Base-by-base conservation (phyloP, 2,329 filamentous ascomycete species). In the Didymella sp. region DNA sequence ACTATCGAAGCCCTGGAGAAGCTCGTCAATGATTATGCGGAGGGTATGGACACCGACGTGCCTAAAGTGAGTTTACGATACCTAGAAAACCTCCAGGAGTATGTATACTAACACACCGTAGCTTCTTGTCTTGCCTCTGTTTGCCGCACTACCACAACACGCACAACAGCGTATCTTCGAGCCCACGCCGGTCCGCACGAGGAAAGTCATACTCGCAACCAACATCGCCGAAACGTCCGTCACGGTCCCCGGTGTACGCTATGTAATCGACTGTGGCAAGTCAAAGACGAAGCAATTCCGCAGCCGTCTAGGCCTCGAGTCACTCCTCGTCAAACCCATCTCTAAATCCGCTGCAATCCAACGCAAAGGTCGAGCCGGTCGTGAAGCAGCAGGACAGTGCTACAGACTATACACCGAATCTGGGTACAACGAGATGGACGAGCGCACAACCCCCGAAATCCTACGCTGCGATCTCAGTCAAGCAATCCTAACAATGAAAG, bases 211-310 rank as follows among this genome's bases (percentile, higher is more conserved):
- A 0, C 80, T 99, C 0, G 89, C 93, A 0, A 99, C 95, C 13
- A 99, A 99, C 70, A 98, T 99, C 68, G 95, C 95, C n/a, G 95
- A 99, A 75, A 98, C 95, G 0, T 98, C 95, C 1, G 90, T 99
- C 57, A 99, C 95, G 0, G 93, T 99, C 0, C 90, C 94, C 0
- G 95, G 95, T 2, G 92, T 99, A 6, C 87, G 91, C 4, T 95
- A 90, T 66, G 94, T 99, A 9, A 84, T 99, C 19, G 95, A 99
- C 72, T 90, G 90, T 52, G 95, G 95, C 42, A 97, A 97, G 70
- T 91, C 90, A 8, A 99, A 99, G 73, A 85, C 96, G 62, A 97
- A 97, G 77, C 90, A 96, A 63, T 99, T 92, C 73, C 89, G 93
- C 13, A 86, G 89, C 15, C 85, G 88, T 0, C 83, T 98, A 0